These are phyloP conservation scores for Neoascochyta sp. DNA, from an alignment of 2,329 filamentous ascomycete species.

Conservation along the genomic window DNA sequence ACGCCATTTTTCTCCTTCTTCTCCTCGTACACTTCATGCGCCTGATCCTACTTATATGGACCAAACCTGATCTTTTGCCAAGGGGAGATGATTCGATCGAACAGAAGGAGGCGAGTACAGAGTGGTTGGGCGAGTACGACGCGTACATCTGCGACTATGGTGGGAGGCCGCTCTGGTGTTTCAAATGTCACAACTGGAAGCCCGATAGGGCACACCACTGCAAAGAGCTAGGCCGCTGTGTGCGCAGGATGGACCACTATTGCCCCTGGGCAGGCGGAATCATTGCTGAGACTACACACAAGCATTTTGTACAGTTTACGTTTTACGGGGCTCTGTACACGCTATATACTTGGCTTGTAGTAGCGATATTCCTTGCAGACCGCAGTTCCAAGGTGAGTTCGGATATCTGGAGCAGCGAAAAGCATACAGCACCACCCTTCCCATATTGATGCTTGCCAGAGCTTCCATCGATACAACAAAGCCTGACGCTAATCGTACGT, in stretches of 20 bases:
- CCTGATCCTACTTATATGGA: slow-evolving; percentile 63
- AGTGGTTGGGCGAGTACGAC: slow-evolving; percentile 71
- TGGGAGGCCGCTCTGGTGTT: slow-evolving; percentile 80
- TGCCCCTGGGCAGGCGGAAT: slow-evolving; percentile 96
- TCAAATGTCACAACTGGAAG: slow-evolving; percentile 80
- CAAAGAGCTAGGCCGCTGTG: slow-evolving; percentile 74
- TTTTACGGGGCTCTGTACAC: slow-evolving; percentile 69
- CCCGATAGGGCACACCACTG: slow-evolving; percentile 85
- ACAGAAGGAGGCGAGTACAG: slow-evolving; percentile 24
- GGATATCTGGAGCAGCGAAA: no score
- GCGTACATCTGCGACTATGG: slow-evolving; percentile 79
- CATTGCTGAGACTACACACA: slow-evolving; percentile 79
- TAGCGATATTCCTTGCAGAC: slow-evolving; percentile 61
- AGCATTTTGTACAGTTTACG: slow-evolving; percentile 88
- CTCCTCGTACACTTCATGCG: slow-evolving; percentile 67
- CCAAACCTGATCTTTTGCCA: slow-evolving; percentile 70
- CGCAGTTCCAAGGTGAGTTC: slow-evolving; percentile 48
- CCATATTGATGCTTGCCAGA: no score
- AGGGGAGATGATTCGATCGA: slow-evolving; percentile 45
- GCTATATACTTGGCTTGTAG: slow-evolving; percentile 58
- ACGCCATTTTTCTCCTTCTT: slow-evolving; percentile 67
- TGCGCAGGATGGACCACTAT: slow-evolving; percentile 90
- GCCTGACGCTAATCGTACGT: slow-evolving; percentile 1
- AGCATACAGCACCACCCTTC: no score
- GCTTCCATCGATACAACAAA: no score